phyloP scores from a whole-genome alignment of 805 yeast species.

The Metschnikowia cerradonensis region DNA sequence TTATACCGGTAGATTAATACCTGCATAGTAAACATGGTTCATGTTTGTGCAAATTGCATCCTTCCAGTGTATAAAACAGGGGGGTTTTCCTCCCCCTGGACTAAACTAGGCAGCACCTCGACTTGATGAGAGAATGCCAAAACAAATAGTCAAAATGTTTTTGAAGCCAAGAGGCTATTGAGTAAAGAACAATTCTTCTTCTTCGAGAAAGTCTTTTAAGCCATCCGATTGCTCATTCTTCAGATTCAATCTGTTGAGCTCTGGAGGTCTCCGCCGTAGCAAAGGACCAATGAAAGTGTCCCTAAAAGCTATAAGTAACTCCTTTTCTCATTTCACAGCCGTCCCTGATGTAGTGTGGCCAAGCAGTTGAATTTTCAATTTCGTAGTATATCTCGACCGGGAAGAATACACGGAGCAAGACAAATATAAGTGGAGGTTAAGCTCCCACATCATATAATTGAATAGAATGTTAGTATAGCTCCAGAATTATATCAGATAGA shows the following conservation, averaged over 20 bases:
- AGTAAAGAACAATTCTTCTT: conserved; percentile 3
- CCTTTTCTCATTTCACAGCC: conserved; percentile 6
- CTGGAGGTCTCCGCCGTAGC: conserved; percentile 4
- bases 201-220: neutral
- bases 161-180: neutral
- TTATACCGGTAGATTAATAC: too few species aligned
- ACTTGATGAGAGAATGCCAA: conserved; percentile 8
- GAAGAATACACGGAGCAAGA: conserved; percentile 7
- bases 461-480: too few species aligned
- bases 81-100: too few species aligned
- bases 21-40: too few species aligned
- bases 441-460: too few species aligned
- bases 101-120: too few species aligned
- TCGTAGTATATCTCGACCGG: conserved; percentile 10
- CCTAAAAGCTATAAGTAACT: conserved; percentile 7
- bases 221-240: neutral
- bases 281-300: conserved; percentile 7
- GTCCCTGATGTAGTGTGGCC: neutral
- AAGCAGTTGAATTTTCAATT: neutral
- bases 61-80: too few species aligned
- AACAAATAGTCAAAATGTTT: conserved; percentile 5
- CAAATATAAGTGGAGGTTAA: neutral
- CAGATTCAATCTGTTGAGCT: neutral
- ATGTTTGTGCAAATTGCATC: too few species aligned
- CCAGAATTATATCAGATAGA: too few species aligned